Evolutionary conservation across 2,329 filamentous ascomycete species (phyloP), one percentile per base, ranked within the genome.

Genomic region (Aspergillus luchuensis): DNA sequence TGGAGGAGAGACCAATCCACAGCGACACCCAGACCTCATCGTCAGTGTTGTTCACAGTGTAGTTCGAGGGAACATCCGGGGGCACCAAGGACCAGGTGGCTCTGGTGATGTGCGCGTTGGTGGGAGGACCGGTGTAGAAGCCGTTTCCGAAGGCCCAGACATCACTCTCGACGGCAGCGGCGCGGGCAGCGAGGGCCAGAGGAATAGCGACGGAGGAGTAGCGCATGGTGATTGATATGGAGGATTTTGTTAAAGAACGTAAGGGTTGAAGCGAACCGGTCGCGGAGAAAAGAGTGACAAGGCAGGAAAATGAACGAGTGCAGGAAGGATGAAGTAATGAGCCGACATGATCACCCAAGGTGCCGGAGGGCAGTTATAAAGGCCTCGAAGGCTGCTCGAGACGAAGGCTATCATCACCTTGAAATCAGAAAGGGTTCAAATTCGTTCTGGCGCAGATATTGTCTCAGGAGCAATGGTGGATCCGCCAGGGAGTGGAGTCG

Each of bases 21-120:
- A 66, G 55, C 21, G 64, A 63, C 2, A 65, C 63, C 64, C 64
- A 65, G 45, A 63, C 58, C 33, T 65, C 56, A 8, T 66, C 64
- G 17, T 21, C 36, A 7, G 54, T 2, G 19, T 60, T 41, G 13
- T 58, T 52, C 2, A 59, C 61, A 4, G 48, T 59, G 5, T 43
- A 47, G 8, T 39, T 49, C 4, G 53, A 48, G 1, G 65, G 65
- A 8, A 64, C 65, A 5, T 57, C 30, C 1, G 65, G 65, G 6
- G 65, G 61, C 6, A 62, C 38, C 5, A 66, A 59, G 13, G 65
- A 66, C 45, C 63, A 65, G 23, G 65, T 66, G 1, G 65, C 65
- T 50, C 62, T 66, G 50, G 61, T 64, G 36, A 66, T 66, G 49
- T 58, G 55, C n/a, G 63, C 55, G 45, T 58, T 59, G 3, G 63